Conservation (phyloP, 1,284 basidiomycete species). For the Melampsora abietis-canadensis region DNA sequence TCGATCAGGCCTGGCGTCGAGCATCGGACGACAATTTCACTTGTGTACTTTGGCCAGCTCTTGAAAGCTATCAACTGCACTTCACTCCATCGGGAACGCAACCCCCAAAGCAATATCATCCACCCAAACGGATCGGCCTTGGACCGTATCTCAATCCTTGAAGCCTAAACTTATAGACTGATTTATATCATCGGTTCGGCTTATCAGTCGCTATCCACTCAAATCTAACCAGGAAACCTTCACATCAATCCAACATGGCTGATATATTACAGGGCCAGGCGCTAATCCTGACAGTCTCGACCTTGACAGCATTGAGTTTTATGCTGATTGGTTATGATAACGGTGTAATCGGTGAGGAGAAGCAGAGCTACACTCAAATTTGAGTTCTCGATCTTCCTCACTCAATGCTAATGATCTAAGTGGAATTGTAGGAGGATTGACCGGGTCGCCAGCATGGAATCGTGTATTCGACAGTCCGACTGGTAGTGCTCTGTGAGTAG, state of each 20-base stretch:
- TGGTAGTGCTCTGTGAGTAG: slow-evolving; percentile 27
- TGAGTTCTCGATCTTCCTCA: slow-evolving; percentile 12
- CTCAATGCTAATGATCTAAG: not conserved
- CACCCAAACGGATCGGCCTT: too few species aligned
- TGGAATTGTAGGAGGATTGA: slow-evolving; percentile 29
- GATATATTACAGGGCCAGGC: slow-evolving; percentile 7
- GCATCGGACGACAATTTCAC: too few species aligned
- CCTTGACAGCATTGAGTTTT: slow-evolving; percentile 51
- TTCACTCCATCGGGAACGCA: too few species aligned
- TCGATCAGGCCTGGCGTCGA: too few species aligned
- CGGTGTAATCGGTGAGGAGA: slow-evolving; percentile 31
- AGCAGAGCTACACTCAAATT: not conserved
- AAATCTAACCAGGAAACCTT: too few species aligned
- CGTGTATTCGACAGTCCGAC: slow-evolving; percentile 16
- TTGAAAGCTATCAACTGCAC: too few species aligned
- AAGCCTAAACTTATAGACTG: too few species aligned
- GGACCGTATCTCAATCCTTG: too few species aligned
- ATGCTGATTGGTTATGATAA: slow-evolving; percentile 50
- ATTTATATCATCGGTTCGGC: too few species aligned
- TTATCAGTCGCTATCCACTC: too few species aligned
- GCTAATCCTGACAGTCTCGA: slow-evolving; percentile 31
- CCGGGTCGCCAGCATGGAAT: slow-evolving; percentile 36
- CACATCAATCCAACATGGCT: not conserved
- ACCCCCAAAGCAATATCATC: too few species aligned
- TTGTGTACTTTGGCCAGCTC: too few species aligned